A percentile compares a stretch with the other conserved stretches of the same genome.
These are phyloP conservation scores for Cucurbita maxima DNA, from an alignment of 306 rosid species.

Conservation along the genomic window DNA sequence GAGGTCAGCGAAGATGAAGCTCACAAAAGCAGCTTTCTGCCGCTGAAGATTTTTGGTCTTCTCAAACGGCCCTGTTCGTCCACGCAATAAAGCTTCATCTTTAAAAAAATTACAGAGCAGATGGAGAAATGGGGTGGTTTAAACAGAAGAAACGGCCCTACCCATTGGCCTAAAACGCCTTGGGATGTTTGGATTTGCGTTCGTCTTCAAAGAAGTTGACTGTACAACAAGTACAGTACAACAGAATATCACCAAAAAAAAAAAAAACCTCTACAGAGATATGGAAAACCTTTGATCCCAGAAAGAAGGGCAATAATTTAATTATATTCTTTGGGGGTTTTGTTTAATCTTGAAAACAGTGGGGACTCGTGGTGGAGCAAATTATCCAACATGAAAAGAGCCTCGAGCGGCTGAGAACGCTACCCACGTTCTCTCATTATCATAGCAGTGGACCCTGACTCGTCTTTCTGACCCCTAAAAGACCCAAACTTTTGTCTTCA, in stretches of 20 bases:
- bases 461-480: background rate
- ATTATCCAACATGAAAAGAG: conserved; percentile 8
- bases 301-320: background rate
- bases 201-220: background rate
- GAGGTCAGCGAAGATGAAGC: background rate
- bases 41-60: background rate
- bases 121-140: background rate
- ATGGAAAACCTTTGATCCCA: background rate
- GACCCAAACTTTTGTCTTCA: background rate
- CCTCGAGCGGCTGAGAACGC: conserved; percentile 7
- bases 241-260: background rate
- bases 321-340: background rate
- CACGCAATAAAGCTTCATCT: background rate
- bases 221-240: background rate
- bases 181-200: background rate
- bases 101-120: background rate
- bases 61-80: conserved; percentile 1
- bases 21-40: background rate
- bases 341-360: background rate
- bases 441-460: conserved; percentile 23
- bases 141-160: background rate
- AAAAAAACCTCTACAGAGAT: background rate
- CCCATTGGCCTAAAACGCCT: background rate
- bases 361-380: background rate
- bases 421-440: conserved; percentile 22